A percentile compares a stretch with the other conserved stretches of the same genome.
phyloP scores from a whole-genome alignment of 2,329 filamentous ascomycete species.

The Trichophyton equinum region DNA sequence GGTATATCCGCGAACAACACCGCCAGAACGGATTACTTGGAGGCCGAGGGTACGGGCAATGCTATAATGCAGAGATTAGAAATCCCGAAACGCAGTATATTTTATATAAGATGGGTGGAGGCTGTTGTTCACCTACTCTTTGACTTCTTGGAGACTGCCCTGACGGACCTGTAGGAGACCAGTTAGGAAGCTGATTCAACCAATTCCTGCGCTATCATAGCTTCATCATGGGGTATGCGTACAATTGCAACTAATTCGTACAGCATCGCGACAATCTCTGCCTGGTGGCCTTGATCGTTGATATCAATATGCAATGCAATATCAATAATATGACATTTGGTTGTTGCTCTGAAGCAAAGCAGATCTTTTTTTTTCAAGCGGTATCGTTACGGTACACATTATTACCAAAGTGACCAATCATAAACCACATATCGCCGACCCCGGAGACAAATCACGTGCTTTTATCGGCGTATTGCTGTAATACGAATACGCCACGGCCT shows the following conservation, averaged over 20 bases:
- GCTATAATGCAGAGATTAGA: constrained; percentile 37
- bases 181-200: background rate
- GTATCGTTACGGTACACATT: background rate
- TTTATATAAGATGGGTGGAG: background rate
- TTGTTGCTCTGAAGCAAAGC: background rate
- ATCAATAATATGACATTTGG: background rate
- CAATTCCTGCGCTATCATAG: background rate
- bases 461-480: background rate
- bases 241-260: constrained; percentile 97
- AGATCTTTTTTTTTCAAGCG: background rate
- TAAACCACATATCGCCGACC: background rate
- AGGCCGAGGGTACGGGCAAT: constrained; percentile 77
- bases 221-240: constrained; percentile 27
- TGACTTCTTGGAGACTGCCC: constrained; percentile 78
- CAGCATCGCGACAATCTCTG: constrained; percentile 50
- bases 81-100: constrained; percentile 5
- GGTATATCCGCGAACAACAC: constrained; percentile 79
- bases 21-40: constrained; percentile 67
- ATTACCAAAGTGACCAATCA: background rate
- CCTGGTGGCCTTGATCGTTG: background rate
- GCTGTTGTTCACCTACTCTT: constrained; percentile 54
- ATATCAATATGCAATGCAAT: background rate
- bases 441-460: background rate
- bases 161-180: constrained; percentile 61
- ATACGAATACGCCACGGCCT: background rate